These are phyloP conservation scores for Boletus semigastroideus DNA, from an alignment of 1,284 basidiomycete species.

Conservation along the genomic window DNA sequence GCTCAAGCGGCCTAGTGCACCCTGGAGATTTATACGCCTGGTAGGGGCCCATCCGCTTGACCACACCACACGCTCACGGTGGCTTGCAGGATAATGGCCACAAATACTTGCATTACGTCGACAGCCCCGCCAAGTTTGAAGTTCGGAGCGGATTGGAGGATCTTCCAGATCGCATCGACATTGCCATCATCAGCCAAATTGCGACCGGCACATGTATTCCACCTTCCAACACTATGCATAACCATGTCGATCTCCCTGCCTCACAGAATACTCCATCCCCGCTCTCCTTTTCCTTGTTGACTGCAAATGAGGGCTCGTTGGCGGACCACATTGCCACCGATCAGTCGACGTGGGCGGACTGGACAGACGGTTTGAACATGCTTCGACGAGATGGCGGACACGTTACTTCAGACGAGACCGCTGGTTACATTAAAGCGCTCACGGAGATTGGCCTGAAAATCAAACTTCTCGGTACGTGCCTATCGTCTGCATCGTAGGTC, in stretches of 20 bases:
- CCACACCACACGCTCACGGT: conserved; percentile 7
- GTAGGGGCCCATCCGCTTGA: conserved; percentile 38
- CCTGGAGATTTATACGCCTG: conserved; percentile 79
- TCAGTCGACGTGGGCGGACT: conserved; percentile 86
- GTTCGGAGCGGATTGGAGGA: conserved; percentile 83
- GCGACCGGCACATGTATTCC: conserved; percentile 75
- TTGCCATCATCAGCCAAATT: conserved; percentile 76
- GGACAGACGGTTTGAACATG: conserved; percentile 95
- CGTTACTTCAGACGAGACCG: conserved; percentile 82
- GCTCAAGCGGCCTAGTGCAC: conserved; percentile 54
- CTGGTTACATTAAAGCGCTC: conserved; percentile 79
- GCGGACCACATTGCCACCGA: conserved; percentile 89
- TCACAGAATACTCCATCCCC: conserved; percentile 56
- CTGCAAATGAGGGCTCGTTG: conserved; percentile 70
- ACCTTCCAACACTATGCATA: conserved; percentile 60
- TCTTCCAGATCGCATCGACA: conserved; percentile 82
- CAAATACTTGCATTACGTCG: conserved; percentile 82
- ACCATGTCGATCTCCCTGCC: conserved; percentile 57
- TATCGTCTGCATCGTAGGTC: background rate
- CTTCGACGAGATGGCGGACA: conserved; percentile 77
- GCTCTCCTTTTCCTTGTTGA: conserved; percentile 79
- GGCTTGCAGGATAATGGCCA: conserved; percentile 64
- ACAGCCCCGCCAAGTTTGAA: conserved; percentile 73
- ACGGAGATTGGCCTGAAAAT: conserved; percentile 96
- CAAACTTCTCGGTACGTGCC: conserved; percentile 75